Evolutionary conservation across 768 basidiomycete genomes (phyloP), one percentile per base, ranked within the genome.

Genomic region (Leccinum pellstonianum): DNA sequence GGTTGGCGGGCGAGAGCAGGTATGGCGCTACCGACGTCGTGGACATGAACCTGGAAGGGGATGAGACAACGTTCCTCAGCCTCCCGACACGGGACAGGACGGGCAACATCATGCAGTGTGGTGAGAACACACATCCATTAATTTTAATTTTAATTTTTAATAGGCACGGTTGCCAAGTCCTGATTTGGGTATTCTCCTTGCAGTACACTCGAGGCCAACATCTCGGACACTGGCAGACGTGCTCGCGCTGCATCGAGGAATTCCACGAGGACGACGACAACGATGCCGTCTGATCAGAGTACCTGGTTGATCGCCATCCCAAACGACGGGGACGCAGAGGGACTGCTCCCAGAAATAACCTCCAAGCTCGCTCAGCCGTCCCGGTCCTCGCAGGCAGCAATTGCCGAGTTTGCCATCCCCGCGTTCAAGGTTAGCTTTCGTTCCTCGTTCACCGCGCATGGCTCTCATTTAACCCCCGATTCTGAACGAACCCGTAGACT

Each of bases 261-360:
- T 53, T 54, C 58, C 54, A 65, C 38, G 27, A 29, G 51, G 54
- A 57, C 55, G 43, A 54, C 57, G 7, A 62, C 59, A n/a, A 59
- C 64, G 61, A 97, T 97, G 95, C 95, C 95, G 59, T 95, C 93
- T 71, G 95, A 97, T 80, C 88, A 95, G 74, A 90, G 91, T 64
- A 95, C 93, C 66, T 98, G 95, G 95, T 77, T 98, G 64, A 81
- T 97, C 61, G 81, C 94, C 47, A 85, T 92, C 3, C 95, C 95
- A 12, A 83, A 87, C 63, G 87, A 93, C 73, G 92, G 91, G 19
- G 93, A 97, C 67, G 81, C 92, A 0, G 90, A 91, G 60, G 86
- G 87, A 6, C 76, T 91, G 31, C 73, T 81, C 51, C 85, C 88
- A 64, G 89, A 91, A 62, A 68, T 93, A 17, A 49, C 79, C 10